Evolutionary conservation across 2,329 filamentous ascomycete species (phyloP).

Genomic region (Penicillium sp.): DNA sequence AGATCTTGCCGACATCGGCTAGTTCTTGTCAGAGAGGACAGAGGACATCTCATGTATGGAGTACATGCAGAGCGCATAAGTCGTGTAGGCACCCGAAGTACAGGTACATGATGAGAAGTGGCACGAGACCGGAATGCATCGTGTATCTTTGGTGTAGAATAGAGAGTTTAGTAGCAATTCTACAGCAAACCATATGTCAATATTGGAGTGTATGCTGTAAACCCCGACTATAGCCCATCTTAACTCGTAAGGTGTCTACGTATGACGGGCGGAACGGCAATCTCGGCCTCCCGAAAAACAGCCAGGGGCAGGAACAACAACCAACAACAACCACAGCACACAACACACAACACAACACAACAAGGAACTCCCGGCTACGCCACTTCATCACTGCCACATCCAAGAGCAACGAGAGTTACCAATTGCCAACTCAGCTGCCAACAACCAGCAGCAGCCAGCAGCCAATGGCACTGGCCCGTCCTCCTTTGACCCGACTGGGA

Average conservation of each 20-base stretch:
- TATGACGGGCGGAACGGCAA: slow-evolving; percentile 9
- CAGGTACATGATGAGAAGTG: neutral
- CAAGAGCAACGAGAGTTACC: neutral
- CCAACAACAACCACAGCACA: neutral
- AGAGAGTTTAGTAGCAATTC: too few species aligned
- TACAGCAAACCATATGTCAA: too few species aligned
- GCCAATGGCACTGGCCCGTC: slow-evolving; percentile 27
- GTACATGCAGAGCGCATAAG: slow-evolving; percentile 24
- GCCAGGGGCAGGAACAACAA: neutral
- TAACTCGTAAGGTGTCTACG: neutral
- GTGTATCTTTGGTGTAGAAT: too few species aligned
- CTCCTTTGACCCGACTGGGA: slow-evolving; percentile 39
- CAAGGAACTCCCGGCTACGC: neutral
- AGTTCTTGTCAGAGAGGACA: slow-evolving; percentile 13
- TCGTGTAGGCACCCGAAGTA: slow-evolving; percentile 4
- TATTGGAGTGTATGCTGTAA: too few species aligned
- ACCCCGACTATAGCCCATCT: neutral
- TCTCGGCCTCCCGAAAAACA: neutral
- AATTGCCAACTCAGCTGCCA: neutral
- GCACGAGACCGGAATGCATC: too few species aligned
- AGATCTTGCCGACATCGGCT: slow-evolving; percentile 22
- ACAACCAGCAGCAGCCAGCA: slow-evolving; percentile 1
- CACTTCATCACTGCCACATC: neutral
- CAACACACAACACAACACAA: neutral
- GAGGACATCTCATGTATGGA: neutral